Conservation (phyloP, 2,329 filamentous ascomycete species). For the Penicillium occitanis region DNA sequence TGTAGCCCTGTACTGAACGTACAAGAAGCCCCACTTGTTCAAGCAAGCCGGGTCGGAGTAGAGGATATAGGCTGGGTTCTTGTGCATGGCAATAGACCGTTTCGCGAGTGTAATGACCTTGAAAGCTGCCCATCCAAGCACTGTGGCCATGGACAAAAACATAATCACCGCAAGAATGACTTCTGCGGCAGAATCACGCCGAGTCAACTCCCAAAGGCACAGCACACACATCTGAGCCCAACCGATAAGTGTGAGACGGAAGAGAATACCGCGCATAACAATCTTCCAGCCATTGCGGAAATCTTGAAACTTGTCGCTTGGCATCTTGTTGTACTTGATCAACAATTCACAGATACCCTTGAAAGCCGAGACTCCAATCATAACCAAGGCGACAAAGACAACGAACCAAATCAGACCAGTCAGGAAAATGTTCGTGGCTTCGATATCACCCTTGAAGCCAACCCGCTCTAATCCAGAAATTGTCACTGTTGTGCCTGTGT, state of each 20-base stretch:
- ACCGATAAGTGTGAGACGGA: slow-evolving; percentile 84
- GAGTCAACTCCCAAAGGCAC: slow-evolving; percentile 90
- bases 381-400: slow-evolving; percentile 74
- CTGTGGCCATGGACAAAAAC: slow-evolving; percentile 74
- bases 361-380: slow-evolving; percentile 71
- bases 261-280: slow-evolving; percentile 89
- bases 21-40: slow-evolving; percentile 98
- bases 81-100: slow-evolving; percentile 85
- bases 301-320: slow-evolving; percentile 81
- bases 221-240: slow-evolving; percentile 89
- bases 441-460: slow-evolving; percentile 79
- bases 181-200: slow-evolving; percentile 79
- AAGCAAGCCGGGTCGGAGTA: slow-evolving; percentile 92
- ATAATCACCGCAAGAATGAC: slow-evolving; percentile 87
- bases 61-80: slow-evolving; percentile 94
- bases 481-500: slow-evolving; percentile 46
- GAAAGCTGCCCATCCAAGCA: slow-evolving; percentile 79
- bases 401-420: slow-evolving; percentile 88
- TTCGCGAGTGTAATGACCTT: slow-evolving; percentile 89
- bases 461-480: slow-evolving; percentile 86
- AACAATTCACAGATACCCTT: slow-evolving; percentile 78
- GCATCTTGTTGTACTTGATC: slow-evolving; percentile 73
- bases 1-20: slow-evolving; percentile 92
- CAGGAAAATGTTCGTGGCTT: slow-evolving; percentile 89
- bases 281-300: slow-evolving; percentile 95